Percentiles rank a stretch among this genome's conserved stretches.
Conservation (phyloP, 2,329 filamentous ascomycete genomes). For the Fusarium sp. region DNA sequence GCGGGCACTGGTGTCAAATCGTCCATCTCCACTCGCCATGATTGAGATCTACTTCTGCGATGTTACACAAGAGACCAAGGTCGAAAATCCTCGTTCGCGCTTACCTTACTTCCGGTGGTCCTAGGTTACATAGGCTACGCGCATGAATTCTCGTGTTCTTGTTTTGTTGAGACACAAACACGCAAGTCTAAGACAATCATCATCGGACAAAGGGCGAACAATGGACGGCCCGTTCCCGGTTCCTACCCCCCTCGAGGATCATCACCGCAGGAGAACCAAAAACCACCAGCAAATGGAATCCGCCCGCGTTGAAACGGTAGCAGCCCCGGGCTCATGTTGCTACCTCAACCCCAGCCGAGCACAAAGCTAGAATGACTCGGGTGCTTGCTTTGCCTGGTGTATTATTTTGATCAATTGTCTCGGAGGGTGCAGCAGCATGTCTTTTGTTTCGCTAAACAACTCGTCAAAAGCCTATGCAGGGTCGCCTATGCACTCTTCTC, state of each 20-base stretch:
- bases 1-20: background rate
- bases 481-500: background rate
- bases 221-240: slow-evolving; percentile 36
- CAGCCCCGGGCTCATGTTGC: background rate
- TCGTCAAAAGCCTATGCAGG: too few relatives aligned
- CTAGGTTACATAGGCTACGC: background rate
- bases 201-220: slow-evolving; percentile 3
- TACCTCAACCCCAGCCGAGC: background rate
- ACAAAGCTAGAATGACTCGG: slow-evolving; percentile 5
- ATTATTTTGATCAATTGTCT: background rate
- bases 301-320: slow-evolving; percentile 7
- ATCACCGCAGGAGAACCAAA: background rate
- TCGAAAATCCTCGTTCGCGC: background rate
- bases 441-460: background rate
- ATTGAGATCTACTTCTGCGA: slow-evolving; percentile 34
- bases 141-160: background rate
- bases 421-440: background rate
- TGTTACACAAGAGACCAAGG: background rate
- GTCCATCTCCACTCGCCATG: slow-evolving; percentile 1
- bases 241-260: background rate
- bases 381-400: background rate
- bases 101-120: background rate
- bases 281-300: background rate
- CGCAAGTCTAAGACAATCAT: background rate
- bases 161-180: slow-evolving; percentile 6